Base-by-base conservation (phyloP, 192 early-diverging fungal genomes). In the Glomus cerebriforme region DNA sequence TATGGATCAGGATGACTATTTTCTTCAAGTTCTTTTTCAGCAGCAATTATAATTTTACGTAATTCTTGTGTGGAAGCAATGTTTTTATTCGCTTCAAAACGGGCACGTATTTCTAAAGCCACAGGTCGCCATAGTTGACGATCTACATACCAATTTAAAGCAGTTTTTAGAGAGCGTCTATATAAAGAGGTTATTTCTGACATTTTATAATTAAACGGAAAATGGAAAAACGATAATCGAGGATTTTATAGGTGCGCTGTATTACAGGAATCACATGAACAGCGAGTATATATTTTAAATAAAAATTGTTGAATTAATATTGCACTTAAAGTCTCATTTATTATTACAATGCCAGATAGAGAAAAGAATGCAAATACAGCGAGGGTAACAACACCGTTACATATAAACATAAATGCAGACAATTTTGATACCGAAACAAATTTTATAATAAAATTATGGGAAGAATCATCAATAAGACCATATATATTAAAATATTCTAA, bases 111-210 rank as follows among this genome's bases (percentile, higher is more conserved):
- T 73, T 94, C 88, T 77, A 96, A 75, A 58, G 92, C 89, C 85
- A 94, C 94, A 75, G 93, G 90, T 54, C 97, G 91, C 89, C 86
- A 95, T 62, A 92, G 83, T 58, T 82, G 82, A 66, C 93, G 91
- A 82, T 93, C 90, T 81, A 94, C 93, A 85, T 94, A 94, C 97
- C 97, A 98, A 87, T 97, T 95, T 65, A 89, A 84, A 17, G 93
- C 88, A 37, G 92, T 88, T 81, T 92, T 90, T 62, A 98, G 92
- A 17, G 95, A 92, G 62, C 92, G 88, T 82, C 89, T 90, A 91
- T 96, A 98, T 64, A 98, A 87, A 70, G 68, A 47, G 15, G 68
- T 26, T 54, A 54, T 22, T 43, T 43, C 10, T 2, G 39, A 43
- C 39, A 43, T 43, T 43, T 43, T 43, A 3, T 43, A 12, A 27